phyloP scores from a whole-genome alignment of 305 asterid species.

The Ruellia speciosa region DNA sequence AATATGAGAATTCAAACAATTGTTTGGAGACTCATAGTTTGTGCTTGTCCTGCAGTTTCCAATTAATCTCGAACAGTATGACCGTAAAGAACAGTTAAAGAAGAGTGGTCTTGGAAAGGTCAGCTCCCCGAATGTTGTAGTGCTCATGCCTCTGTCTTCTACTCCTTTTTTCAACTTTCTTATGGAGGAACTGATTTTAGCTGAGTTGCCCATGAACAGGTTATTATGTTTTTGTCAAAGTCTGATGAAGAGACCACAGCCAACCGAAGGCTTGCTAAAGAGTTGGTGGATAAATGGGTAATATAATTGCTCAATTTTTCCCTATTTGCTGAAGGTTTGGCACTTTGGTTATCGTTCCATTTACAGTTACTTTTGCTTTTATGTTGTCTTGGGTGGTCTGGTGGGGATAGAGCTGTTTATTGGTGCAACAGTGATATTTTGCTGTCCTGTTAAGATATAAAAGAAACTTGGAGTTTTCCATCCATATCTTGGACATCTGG shows the following conservation, averaged over 20 bases:
- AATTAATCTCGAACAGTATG: slow-evolving; percentile 74
- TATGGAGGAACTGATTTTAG: neutral
- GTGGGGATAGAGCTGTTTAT: no score
- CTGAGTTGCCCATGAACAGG: slow-evolving; percentile 34
- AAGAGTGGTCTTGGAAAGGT: slow-evolving; percentile 98
- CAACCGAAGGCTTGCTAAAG: slow-evolving; percentile 84
- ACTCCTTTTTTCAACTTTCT: neutral
- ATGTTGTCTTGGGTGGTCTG: neutral
- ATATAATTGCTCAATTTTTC: slow-evolving; percentile 3
- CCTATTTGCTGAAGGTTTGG: neutral
- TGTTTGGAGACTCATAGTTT: neutral
- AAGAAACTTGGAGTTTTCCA: no score
- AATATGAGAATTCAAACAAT: neutral
- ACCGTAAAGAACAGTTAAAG: slow-evolving; percentile 79
- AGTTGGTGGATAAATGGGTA: slow-evolving; percentile 99
- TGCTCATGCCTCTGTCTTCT: neutral
- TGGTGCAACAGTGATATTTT: no score
- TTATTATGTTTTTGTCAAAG: slow-evolving; percentile 90
- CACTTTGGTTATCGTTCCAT: no score
- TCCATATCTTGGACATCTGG: no score
- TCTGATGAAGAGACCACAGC: slow-evolving; percentile 92
- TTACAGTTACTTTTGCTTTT: neutral
- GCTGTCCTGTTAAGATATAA: no score
- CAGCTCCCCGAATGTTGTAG: slow-evolving; percentile 11
- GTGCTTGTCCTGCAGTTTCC: slow-evolving; percentile 53